phyloP scores from a whole-genome alignment of 306 rosid genomes.

The Comarum palustre region DNA sequence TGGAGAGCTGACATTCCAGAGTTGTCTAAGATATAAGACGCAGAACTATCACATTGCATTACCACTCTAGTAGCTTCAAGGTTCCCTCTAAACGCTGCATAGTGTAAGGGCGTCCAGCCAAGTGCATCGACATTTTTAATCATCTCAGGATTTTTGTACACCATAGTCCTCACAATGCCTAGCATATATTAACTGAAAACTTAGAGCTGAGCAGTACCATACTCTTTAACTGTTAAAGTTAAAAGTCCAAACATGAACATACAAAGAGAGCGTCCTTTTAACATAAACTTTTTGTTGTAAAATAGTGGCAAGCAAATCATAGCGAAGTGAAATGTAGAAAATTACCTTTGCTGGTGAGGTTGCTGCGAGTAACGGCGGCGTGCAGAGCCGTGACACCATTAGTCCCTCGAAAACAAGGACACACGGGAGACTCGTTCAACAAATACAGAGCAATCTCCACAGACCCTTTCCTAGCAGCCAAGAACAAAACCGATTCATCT shows the following conservation, averaged over 20 bases:
- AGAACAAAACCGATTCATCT: slow-evolving; percentile 14
- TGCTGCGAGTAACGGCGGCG: slow-evolving; percentile 12
- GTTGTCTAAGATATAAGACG: slow-evolving; percentile 1
- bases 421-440: background rate
- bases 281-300: too few relatives aligned
- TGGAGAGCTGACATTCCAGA: slow-evolving; percentile 25
- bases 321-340: too few relatives aligned
- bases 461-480: slow-evolving; percentile 4
- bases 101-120: slow-evolving; percentile 27
- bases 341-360: background rate
- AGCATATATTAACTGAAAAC: background rate
- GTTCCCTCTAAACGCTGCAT: slow-evolving; percentile 19
- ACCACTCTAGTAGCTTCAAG: background rate
- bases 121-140: background rate
- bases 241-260: too few relatives aligned
- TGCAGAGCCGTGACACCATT: slow-evolving; percentile 26
- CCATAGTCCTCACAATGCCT: background rate
- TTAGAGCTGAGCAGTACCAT: background rate
- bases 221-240: too few relatives aligned
- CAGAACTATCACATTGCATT: background rate
- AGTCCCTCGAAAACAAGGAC: slow-evolving; percentile 12
- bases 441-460: background rate
- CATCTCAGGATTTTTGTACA: background rate
- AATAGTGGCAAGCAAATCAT: too few relatives aligned
- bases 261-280: too few relatives aligned